A percentile compares a stretch with the other conserved stretches of the same genome.
Conservation (phyloP, 768 basidiomycete genomes). For the Solioccasus polychromus region DNA sequence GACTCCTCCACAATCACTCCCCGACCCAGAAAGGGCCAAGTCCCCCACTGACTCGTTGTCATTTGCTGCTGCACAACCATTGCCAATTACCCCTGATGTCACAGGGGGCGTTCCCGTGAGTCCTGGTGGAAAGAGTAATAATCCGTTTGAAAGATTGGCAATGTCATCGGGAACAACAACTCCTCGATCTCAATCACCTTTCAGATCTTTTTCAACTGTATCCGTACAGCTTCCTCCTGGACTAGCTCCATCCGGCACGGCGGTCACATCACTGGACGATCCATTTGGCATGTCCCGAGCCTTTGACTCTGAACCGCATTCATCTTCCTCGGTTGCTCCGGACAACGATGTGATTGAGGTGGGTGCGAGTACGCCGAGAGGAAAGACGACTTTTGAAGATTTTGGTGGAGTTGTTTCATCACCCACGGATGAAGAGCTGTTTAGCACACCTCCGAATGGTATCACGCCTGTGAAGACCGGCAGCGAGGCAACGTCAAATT, state of each 20-base stretch:
- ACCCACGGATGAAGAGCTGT: conserved; percentile 48
- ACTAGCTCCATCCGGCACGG: conserved; percentile 5
- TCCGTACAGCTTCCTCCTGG: conserved; percentile 36
- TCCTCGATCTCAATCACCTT: conserved; percentile 58
- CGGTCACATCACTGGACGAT: conserved; percentile 32
- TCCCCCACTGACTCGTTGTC: conserved; percentile 47
- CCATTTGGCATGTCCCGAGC: conserved; percentile 51
- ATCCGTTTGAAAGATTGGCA: conserved; percentile 81
- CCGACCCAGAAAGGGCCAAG: conserved; percentile 31
- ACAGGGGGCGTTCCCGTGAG: conserved; percentile 45
- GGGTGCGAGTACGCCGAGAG: conserved; percentile 20
- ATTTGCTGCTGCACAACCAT: conserved; percentile 67
- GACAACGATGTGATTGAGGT: conserved; percentile 22
- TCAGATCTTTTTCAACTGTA: conserved; percentile 46
- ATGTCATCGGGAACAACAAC: conserved; percentile 41
- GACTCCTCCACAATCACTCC: conserved; percentile 2
- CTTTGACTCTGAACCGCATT: conserved; percentile 14
- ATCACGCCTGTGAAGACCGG: conserved; percentile 22
- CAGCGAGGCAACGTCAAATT: conserved; percentile 13
- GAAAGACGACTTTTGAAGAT: conserved; percentile 10
- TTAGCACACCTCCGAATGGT: conserved; percentile 59
- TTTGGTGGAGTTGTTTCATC: conserved; percentile 24
- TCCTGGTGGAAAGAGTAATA: conserved; percentile 68
- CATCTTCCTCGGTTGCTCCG: conserved; percentile 13
- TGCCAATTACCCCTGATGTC: conserved; percentile 68